phyloP scores from a whole-genome alignment of 1,284 basidiomycete genomes.

The Ganoderma multipileum region DNA sequence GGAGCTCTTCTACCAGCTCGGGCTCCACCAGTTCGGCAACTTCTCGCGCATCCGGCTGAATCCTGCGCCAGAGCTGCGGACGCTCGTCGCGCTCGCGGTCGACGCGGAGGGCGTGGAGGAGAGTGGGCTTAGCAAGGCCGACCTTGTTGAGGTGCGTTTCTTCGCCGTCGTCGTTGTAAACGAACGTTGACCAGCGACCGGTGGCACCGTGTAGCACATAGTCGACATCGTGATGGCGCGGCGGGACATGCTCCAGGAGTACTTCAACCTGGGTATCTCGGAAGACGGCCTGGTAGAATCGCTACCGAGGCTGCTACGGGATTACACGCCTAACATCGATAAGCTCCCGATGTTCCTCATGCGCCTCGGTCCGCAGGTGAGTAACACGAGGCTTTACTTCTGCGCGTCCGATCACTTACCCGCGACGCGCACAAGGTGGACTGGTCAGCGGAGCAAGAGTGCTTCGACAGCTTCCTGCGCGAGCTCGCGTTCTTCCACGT shows the following conservation, averaged over 20 bases:
- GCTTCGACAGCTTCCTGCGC: slow-evolving; percentile 86
- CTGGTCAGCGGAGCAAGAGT: slow-evolving; percentile 87
- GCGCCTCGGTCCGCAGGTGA: slow-evolving; percentile 84
- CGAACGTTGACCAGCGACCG: too few species aligned
- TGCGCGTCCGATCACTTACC: background rate
- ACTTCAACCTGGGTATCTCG: slow-evolving; percentile 84
- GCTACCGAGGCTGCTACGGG: slow-evolving; percentile 84
- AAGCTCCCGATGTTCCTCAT: slow-evolving; percentile 87
- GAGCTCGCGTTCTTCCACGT: slow-evolving; percentile 94
- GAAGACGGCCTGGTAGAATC: slow-evolving; percentile 71
- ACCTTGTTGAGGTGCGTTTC: slow-evolving; percentile 76
- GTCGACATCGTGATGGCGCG: slow-evolving; percentile 59
- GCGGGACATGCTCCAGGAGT: slow-evolving; percentile 91
- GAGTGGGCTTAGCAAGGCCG: slow-evolving; percentile 56
- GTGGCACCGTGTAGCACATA: slow-evolving; percentile 62
- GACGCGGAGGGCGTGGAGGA: slow-evolving; percentile 67
- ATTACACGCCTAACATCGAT: slow-evolving; percentile 87
- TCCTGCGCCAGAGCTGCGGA: slow-evolving; percentile 79
- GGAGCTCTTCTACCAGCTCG: slow-evolving; percentile 96
- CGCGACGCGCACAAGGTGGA: slow-evolving; percentile 65
- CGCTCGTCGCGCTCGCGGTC: slow-evolving; percentile 82
- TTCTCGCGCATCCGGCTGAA: slow-evolving; percentile 80
- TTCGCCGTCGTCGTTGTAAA: slow-evolving; percentile 3
- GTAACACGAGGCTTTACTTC: slow-evolving; percentile 20
- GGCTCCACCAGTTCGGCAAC: slow-evolving; percentile 90